Evolutionary conservation across 768 basidiomycete species (phyloP), one percentile per base, ranked within the genome.

Genomic region (Suillus occidentalis): DNA sequence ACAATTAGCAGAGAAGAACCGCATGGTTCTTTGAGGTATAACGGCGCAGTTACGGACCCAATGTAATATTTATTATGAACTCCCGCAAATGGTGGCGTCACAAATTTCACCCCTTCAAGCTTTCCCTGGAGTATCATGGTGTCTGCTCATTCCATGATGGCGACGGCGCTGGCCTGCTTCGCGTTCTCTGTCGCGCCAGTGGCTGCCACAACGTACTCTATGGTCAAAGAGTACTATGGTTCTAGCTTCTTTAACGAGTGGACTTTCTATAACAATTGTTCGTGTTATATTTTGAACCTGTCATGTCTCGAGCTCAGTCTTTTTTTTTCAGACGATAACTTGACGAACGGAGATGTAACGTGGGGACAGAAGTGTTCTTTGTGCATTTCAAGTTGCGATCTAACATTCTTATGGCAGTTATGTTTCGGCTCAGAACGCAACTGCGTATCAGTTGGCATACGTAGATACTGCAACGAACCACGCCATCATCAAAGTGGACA

Each of bases 401-500:
- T 58, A 63, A 64, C 56, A 39, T 31, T 66, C 60, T 39, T 65
- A 61, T 57, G 20, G 47, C 64, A 87, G 85, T 52, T 89, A 83
- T 68, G 78, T 87, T 49, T 83, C 82, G 1, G 73, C 72, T 13
- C 65, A 71, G 58, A 76, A 77, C 16, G 88, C 84, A 4, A 72
- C 77, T 40, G 76, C 82, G 7, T 75, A 81, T 43, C 75, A 83
- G 63, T 84, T 91, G 42, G 84, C 88, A 2, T 90, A 82, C 69
- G 82, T 90, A 50, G 88, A 92, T 67, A 34, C 81, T 9, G 67
- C 78, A 20, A 88, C 89, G 4, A 88, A 87, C 16, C 89, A 89
- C 66, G 91, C 90, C 2, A 85, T 93, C 70, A 89, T 93, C 71
- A 85, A 83, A 70, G 90, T 92, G 14, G 91, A 92, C 77, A 91